Evolutionary conservation across 2,329 filamentous ascomycete genomes (phyloP).

Genomic region (Massarina eburnea): DNA sequence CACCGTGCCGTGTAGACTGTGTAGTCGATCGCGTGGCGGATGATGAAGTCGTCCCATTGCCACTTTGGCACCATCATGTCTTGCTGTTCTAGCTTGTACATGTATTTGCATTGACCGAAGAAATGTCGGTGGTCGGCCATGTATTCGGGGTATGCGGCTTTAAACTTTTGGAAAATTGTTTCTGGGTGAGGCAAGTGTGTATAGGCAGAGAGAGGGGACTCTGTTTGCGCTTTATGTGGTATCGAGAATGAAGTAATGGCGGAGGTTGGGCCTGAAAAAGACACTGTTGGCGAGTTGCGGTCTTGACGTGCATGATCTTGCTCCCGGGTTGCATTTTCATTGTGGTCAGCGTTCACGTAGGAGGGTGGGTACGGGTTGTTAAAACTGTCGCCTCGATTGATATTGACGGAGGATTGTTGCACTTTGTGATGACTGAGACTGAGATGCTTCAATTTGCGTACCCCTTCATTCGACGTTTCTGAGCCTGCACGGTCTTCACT

Average conservation of each 20-base stretch:
- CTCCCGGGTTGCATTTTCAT: too few relatives aligned
- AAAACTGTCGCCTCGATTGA: too few relatives aligned
- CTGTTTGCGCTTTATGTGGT: background rate
- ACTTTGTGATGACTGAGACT: background rate
- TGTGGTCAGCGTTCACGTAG: too few relatives aligned
- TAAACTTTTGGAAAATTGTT: conserved; percentile 31
- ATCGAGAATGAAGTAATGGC: background rate
- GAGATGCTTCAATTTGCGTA: background rate
- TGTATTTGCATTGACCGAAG: conserved; percentile 27
- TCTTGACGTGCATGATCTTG: background rate
- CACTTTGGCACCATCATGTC: conserved; percentile 40
- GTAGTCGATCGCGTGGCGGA: conserved; percentile 39
- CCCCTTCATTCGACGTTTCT: background rate
- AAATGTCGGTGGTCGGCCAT: conserved; percentile 36
- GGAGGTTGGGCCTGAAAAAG: background rate
- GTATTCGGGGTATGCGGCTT: conserved; percentile 40
- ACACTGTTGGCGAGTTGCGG: background rate
- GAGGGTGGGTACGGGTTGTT: too few relatives aligned
- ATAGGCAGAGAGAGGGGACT: background rate
- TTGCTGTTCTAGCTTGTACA: conserved; percentile 28
- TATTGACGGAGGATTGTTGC: too few relatives aligned
- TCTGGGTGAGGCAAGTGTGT: background rate
- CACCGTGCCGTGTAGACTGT: conserved; percentile 25
- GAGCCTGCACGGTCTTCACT: background rate
- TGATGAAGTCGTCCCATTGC: conserved; percentile 45